phyloP scores from a whole-genome alignment of 768 basidiomycete genomes.

The Russula griseocarnosa region DNA sequence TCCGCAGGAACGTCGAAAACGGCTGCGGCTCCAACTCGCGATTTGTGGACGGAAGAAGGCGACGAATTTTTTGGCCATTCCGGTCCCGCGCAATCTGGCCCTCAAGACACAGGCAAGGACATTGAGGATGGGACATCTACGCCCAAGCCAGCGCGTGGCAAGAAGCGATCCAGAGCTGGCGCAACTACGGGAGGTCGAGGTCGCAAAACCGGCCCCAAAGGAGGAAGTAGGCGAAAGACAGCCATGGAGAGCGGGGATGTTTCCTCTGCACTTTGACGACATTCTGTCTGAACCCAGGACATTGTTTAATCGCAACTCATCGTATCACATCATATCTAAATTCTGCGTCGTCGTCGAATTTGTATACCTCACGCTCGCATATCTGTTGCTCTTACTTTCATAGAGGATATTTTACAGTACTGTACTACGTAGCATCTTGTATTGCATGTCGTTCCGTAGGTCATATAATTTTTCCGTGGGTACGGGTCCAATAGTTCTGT shows the following conservation, averaged over 20 bases:
- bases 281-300: conserved; percentile 8
- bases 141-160: conserved; percentile 32
- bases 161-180: conserved; percentile 38
- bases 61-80: conserved; percentile 80
- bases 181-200: conserved; percentile 35
- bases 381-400: conserved; percentile 14
- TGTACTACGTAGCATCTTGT: conserved; percentile 27
- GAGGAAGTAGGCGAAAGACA: conserved; percentile 29
- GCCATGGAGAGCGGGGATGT: conserved; percentile 27
- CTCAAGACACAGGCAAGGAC: conserved; percentile 30
- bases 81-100: conserved; percentile 31
- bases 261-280: conserved; percentile 15
- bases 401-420: conserved; percentile 25
- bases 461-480: conserved; percentile 28
- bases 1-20: conserved; percentile 37
- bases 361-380: conserved; percentile 22
- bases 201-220: conserved; percentile 33
- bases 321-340: conserved; percentile 20
- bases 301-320: conserved; percentile 17
- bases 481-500: background rate
- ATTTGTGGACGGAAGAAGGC: conserved; percentile 83
- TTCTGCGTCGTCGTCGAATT: conserved; percentile 15
- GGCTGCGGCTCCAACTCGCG: conserved; percentile 44
- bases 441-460: conserved; percentile 28
- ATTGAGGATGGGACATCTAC: conserved; percentile 27